Evolutionary conservation across 176 grass and related monocot genomes (phyloP).

Genomic region (Chrysopogon serrulatus): DNA sequence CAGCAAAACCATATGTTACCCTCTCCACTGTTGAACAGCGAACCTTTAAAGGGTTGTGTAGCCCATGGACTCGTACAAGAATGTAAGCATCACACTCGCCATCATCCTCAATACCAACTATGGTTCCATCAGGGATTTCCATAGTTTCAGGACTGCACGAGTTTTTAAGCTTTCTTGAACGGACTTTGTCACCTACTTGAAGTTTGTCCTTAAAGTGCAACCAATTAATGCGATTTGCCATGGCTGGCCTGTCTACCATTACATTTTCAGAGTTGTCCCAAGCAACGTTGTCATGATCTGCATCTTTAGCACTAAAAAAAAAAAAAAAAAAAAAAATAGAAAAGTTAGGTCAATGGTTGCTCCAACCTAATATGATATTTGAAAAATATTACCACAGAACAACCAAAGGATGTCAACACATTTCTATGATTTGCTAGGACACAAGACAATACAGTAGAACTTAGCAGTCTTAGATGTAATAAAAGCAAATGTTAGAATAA

Average conservation of each 20-base stretch:
- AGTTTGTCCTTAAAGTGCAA: constrained; percentile 71
- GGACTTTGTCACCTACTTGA: constrained; percentile 67
- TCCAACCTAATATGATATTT: background rate
- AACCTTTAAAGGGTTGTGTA: constrained; percentile 72
- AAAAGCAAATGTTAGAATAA: background rate
- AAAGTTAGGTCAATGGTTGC: background rate
- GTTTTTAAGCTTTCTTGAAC: constrained; percentile 71
- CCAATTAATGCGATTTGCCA: constrained; percentile 51
- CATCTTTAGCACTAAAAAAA: constrained; percentile 48
- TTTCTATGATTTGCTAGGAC: background rate
- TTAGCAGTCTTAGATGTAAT: background rate
- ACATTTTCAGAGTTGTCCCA: constrained; percentile 37
- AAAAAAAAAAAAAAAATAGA: background rate
- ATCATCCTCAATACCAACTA: constrained; percentile 78
- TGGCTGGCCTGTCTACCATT: constrained; percentile 27
- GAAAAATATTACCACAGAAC: constrained; percentile 1
- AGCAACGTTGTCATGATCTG: constrained; percentile 32
- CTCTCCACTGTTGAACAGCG: constrained; percentile 57
- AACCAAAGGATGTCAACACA: background rate
- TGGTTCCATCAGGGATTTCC: constrained; percentile 85
- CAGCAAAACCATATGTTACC: constrained; percentile 68
- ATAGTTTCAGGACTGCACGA: constrained; percentile 71
- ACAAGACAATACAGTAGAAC: background rate
- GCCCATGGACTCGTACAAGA: constrained; percentile 75
- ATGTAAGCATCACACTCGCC: constrained; percentile 46